A percentile compares a stretch with the other conserved stretches of the same genome.
Conservation (phyloP, 2,329 filamentous ascomycete species). For the Trichothecium roseum region DNA sequence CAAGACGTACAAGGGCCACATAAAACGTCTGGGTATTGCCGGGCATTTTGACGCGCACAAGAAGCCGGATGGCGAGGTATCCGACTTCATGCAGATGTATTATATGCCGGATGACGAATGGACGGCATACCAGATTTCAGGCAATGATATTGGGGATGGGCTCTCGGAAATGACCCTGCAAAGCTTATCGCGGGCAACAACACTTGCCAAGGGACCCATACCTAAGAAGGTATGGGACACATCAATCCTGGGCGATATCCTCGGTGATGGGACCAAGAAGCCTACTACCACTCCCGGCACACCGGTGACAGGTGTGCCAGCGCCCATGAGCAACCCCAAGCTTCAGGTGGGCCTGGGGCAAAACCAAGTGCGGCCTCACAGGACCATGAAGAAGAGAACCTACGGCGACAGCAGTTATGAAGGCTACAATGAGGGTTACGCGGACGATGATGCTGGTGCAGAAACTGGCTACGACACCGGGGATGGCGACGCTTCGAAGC, state of each 20-base stretch:
- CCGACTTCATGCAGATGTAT: slow-evolving; percentile 43
- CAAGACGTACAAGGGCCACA: slow-evolving; percentile 59
- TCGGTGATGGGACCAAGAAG: slow-evolving; percentile 28
- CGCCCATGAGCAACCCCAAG: slow-evolving; percentile 17
- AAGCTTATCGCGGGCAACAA: slow-evolving; percentile 38
- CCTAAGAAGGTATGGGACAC: slow-evolving; percentile 45
- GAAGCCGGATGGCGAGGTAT: slow-evolving; percentile 39
- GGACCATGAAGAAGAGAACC: slow-evolving; percentile 61
- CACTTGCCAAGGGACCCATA: slow-evolving; percentile 47
- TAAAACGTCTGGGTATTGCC: slow-evolving; percentile 51
- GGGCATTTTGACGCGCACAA: slow-evolving; percentile 50
- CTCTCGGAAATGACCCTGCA: slow-evolving; percentile 33
- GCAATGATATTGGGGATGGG: slow-evolving; percentile 44
- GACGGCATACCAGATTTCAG: slow-evolving; percentile 42
- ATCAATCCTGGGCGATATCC: slow-evolving; percentile 47
- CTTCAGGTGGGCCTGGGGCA: slow-evolving; percentile 25
- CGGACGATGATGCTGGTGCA: slow-evolving; percentile 58
- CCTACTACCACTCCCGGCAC: slow-evolving; percentile 40
- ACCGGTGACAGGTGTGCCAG: slow-evolving; percentile 21
- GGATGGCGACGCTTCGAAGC: slow-evolving; percentile 58
- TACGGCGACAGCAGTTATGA: slow-evolving; percentile 68
- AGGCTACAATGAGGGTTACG: slow-evolving; percentile 63
- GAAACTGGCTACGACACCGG: slow-evolving; percentile 68
- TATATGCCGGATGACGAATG: slow-evolving; percentile 44
- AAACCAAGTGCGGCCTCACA: slow-evolving; percentile 47